These are phyloP conservation scores for Xylaria telfairii DNA, from an alignment of 495 filamentous ascomycete species.

Conservation along the genomic window DNA sequence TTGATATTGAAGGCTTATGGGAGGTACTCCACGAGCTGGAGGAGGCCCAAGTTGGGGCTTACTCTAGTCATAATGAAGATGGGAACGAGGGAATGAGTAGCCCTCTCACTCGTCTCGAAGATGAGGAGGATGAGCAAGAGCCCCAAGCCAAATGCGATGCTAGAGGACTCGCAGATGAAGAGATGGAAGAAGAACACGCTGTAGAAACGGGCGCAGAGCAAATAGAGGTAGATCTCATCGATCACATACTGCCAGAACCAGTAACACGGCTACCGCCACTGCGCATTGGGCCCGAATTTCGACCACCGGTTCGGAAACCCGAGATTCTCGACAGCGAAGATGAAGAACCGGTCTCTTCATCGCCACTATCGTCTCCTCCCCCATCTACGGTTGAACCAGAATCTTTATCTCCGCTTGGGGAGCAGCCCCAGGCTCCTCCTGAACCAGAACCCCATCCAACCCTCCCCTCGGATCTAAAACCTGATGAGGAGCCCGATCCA, in stretches of 20 bases:
- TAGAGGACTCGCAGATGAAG: neutral
- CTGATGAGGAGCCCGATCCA: neutral
- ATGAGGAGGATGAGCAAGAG: neutral
- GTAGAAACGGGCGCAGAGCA: neutral
- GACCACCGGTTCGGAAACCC: neutral
- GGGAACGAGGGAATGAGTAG: neutral
- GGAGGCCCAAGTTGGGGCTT: neutral
- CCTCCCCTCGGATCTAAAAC: neutral
- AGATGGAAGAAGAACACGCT: neutral
- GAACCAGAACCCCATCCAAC: neutral
- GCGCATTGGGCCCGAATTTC: constrained; percentile 15
- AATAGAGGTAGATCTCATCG: neutral
- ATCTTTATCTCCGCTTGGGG: constrained; percentile 4
- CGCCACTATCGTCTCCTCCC: constrained; percentile 15
- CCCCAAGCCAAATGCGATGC: neutral
- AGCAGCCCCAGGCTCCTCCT: neutral
- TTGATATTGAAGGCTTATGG: constrained; percentile 63
- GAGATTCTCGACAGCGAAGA: constrained; percentile 46
- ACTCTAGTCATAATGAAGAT: neutral
- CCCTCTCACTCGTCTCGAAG: neutral
- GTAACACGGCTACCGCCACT: constrained; percentile 19
- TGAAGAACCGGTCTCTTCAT: constrained; percentile 36
- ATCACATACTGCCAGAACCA: neutral
- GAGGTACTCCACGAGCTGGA: constrained; percentile 60
- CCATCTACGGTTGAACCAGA: constrained; percentile 12